Evolutionary conservation across 2,329 filamentous ascomycete species (phyloP), one percentile per base, ranked within the genome.

Genomic region (Dothistroma septosporum): DNA sequence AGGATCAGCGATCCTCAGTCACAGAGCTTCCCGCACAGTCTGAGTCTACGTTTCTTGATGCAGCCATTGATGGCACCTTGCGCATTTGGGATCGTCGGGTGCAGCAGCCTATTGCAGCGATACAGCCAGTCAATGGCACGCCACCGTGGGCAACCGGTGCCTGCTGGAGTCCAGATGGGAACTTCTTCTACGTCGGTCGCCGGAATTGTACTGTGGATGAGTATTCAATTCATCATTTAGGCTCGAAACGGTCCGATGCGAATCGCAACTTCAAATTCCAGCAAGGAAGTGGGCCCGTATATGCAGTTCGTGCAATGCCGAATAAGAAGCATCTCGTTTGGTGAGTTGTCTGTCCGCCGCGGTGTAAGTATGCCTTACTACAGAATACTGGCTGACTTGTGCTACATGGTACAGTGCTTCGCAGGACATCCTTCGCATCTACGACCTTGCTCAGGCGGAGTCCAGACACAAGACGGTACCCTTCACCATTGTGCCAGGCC

Each of bases 141-240:
- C 93, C 94, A 0, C 94, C 93, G 0, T 99, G 93, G 93, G 97
- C 93, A 75, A 97, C 96, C 87, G 92, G 91, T 66, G 91, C 92
- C 0, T 96, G 92, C 78, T 99, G 94, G 94, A 93, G 89, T 58
- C 92, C 92, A 0, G 90, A 97, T 73, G 94, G 94, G 14, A 97
- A 97, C 76, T 91, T 86, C 75, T 92, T 99, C 69, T 99, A 96
- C 76, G 92, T 90, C 0, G 94, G 94, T 0, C 83, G 94, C 31
- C 83, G 94, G 60, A 97, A 97, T 75, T 85, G 91, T 55, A 95
- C 91, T 0, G 94, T 99, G 0, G 94, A 99, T 68, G 94, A 99
- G 76, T 99, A 90, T 76, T 91, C 86, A 70, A 81, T 99, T 19
- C 91, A 94, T 73, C 91, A 92, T 69, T 59, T 74, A 19, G 66